Evolutionary conservation across 768 basidiomycete species (phyloP).

Genomic region (Tulasnella calospora): DNA sequence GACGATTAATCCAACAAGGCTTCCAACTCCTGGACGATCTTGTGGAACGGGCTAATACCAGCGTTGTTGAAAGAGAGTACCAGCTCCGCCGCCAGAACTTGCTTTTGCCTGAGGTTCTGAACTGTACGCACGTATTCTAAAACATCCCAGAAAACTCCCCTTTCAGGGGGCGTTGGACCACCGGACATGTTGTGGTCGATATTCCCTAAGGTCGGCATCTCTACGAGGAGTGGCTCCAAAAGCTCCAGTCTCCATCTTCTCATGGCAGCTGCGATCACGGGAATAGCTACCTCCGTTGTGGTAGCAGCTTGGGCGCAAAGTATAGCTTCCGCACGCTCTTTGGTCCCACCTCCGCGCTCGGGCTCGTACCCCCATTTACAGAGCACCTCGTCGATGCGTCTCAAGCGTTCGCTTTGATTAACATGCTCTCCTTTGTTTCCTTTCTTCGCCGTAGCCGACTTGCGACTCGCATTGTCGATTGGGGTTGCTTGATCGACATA

Average conservation of each 20-base stretch:
- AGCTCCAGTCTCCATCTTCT: conserved; percentile 13
- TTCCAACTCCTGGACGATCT: conserved; percentile 5
- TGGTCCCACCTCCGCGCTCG: background rate
- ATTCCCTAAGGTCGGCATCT: background rate
- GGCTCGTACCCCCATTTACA: conserved; percentile 18
- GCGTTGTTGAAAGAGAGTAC: background rate
- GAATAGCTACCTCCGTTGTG: background rate
- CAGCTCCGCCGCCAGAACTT: background rate
- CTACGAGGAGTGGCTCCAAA: conserved; percentile 4
- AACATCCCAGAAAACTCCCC: background rate
- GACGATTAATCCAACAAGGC: background rate
- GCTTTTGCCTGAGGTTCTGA: background rate
- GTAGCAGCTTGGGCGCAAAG: conserved; percentile 12
- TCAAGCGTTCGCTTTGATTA: background rate
- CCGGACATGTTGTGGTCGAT: background rate
- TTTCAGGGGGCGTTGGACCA: background rate
- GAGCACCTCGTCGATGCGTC: conserved; percentile 14
- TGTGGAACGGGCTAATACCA: background rate
- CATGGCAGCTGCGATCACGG: background rate
- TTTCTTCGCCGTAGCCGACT: background rate
- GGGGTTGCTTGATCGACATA: background rate
- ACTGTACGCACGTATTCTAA: background rate
- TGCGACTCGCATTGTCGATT: background rate
- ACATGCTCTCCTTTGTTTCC: background rate
- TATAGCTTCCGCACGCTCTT: background rate